These are phyloP conservation scores for Cronartium quercuum DNA, from an alignment of 1,284 basidiomycete genomes.

Conservation along the genomic window DNA sequence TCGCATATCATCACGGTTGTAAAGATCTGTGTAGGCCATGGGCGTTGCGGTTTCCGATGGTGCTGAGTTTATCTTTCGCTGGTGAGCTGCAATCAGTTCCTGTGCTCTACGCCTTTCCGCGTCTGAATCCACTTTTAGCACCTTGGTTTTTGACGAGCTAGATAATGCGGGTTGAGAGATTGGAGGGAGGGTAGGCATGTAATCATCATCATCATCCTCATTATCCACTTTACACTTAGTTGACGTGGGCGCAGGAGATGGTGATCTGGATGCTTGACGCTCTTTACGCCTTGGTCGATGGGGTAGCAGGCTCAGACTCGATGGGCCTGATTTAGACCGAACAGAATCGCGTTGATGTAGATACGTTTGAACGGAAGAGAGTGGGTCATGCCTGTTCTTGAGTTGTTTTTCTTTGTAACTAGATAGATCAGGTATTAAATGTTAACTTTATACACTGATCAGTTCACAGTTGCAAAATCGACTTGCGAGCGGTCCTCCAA, in stretches of 20 bases:
- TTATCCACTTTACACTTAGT: not conserved
- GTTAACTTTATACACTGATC: not conserved
- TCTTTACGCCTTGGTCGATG: conserved; percentile 16
- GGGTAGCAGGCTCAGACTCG: not conserved
- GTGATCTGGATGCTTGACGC: conserved; percentile 32
- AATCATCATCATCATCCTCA: not conserved
- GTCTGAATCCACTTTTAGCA: conserved; percentile 12
- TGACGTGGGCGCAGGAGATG: conserved; percentile 3
- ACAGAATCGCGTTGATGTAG: conserved; percentile 6
- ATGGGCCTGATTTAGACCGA: conserved; percentile 4
- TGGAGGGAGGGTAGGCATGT: conserved; percentile 18
- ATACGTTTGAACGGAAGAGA: conserved; percentile 2
- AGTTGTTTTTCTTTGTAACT: conserved; percentile 19
- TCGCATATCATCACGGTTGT: conserved; percentile 22
- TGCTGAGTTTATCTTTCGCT: not conserved
- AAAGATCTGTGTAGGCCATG: conserved; percentile 15
- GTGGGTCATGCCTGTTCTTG: conserved; percentile 21
- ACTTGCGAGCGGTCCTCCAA: conserved; percentile 18
- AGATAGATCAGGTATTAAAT: no score
- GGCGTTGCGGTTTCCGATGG: conserved; percentile 11
- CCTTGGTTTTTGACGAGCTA: not conserved
- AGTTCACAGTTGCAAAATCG: not conserved
- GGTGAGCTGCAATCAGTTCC: conserved; percentile 18
- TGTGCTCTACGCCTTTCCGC: conserved; percentile 29
- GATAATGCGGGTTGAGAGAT: not conserved